Conservation (phyloP, 176 grass and related monocot genomes). For the Avena atlantica region DNA sequence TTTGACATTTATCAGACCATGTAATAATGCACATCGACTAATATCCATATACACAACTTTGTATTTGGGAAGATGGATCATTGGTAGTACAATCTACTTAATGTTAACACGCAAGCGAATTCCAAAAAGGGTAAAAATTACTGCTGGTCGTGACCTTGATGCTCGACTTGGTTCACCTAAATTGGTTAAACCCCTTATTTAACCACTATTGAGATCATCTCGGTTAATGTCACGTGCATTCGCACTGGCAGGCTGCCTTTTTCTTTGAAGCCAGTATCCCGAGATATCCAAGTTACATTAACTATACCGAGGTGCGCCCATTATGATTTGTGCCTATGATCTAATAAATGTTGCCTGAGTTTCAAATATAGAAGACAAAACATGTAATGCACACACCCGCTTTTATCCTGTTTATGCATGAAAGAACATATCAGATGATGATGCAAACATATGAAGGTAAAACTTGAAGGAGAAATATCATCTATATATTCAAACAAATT, state of each 20-base stretch:
- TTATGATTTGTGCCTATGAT: not conserved
- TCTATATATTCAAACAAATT: not conserved
- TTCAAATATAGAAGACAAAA: slow-evolving; percentile 8
- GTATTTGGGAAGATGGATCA: not conserved
- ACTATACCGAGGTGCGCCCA: not conserved
- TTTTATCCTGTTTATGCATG: not conserved
- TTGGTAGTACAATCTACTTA: slow-evolving; percentile 8
- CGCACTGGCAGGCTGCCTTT: not conserved
- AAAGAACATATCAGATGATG: not conserved
- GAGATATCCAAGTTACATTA: not conserved
- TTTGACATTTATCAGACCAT: not conserved
- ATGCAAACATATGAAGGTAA: not conserved
- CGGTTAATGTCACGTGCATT: not conserved
- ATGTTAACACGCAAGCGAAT: not conserved
- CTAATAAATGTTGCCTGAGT: not conserved
- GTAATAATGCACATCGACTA: not conserved
- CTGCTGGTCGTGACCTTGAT: slow-evolving; percentile 9
- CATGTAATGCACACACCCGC: not conserved
- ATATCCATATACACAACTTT: not conserved
- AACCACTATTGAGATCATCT: not conserved
- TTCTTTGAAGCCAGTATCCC: not conserved
- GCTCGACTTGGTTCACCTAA: not conserved
- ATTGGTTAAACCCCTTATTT: not conserved
- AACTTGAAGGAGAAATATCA: not conserved
- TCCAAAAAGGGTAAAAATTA: slow-evolving; percentile 11